These are phyloP conservation scores for Letharia columbiana DNA, from an alignment of 495 filamentous ascomycete genomes.

Conservation along the genomic window DNA sequence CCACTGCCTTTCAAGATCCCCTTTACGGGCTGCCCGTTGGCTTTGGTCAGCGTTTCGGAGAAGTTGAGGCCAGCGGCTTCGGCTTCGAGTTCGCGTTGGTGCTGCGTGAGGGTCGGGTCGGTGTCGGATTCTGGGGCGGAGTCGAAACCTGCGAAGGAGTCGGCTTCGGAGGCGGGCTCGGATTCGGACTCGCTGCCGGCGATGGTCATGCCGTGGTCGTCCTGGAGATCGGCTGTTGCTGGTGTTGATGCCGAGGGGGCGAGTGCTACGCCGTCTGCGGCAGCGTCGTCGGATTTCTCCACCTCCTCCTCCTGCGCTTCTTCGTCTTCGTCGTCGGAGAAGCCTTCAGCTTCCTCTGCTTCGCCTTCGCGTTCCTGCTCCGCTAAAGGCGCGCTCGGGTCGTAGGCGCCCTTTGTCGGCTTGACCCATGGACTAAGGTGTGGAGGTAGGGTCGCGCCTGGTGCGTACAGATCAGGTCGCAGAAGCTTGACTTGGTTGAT, in stretches of 20 bases:
- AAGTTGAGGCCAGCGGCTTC: conserved; percentile 59
- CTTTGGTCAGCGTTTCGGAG: conserved; percentile 27
- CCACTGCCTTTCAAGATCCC: conserved; percentile 23
- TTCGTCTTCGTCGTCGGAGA: conserved; percentile 47
- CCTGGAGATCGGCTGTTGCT: conserved; percentile 30
- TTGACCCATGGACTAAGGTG: conserved; percentile 97
- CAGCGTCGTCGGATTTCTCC: conserved; percentile 47
- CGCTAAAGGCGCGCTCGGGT: conserved; percentile 71
- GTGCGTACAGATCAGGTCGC: conserved; percentile 77
- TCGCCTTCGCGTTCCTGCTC: conserved; percentile 74
- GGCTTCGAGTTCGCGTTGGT: conserved; percentile 86
- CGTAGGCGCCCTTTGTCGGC: conserved; percentile 71
- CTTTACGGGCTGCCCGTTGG: conserved; percentile 36
- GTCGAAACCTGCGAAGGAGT: conserved; percentile 38
- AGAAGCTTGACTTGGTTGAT: conserved; percentile 84
- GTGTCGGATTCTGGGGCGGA: conserved; percentile 47
- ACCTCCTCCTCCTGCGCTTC: conserved; percentile 38
- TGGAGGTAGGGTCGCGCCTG: conserved; percentile 80
- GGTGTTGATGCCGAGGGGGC: conserved; percentile 28
- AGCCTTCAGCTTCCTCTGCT: conserved; percentile 62
- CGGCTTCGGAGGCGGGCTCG: conserved; percentile 33
- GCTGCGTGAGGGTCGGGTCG: conserved; percentile 44
- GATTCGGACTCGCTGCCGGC: conserved; percentile 42
- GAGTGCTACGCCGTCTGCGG: conserved; percentile 43
- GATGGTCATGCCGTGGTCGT: conserved; percentile 53